phyloP scores from a whole-genome alignment of 108 stramenopile species.

The Discostella pseudostelligera region DNA sequence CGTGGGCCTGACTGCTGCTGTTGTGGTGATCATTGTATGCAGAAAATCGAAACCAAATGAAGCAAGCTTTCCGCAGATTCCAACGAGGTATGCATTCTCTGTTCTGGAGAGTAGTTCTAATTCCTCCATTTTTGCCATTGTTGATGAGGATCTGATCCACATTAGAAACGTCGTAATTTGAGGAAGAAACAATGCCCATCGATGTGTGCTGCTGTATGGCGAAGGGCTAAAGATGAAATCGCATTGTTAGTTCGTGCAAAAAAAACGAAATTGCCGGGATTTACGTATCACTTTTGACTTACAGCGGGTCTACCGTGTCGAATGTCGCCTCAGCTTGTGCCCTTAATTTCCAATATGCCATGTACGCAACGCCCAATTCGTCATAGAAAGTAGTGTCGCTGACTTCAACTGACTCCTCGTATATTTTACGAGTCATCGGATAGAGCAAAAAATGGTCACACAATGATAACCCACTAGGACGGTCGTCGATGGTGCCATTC shows the following conservation, averaged over 20 bases:
- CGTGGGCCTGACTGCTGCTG: conserved; percentile 7
- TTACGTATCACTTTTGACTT: conserved; percentile 15
- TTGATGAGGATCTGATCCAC: conserved; percentile 11
- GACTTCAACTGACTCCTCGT: conserved; percentile 11
- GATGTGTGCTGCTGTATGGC: conserved; percentile 21
- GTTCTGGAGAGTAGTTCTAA: background rate
- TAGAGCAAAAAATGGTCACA: conserved; percentile 29
- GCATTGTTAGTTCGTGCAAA: background rate
- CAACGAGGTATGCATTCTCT: background rate
- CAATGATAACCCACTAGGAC: conserved; percentile 9
- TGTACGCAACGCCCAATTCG: conserved; percentile 16
- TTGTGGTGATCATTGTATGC: conserved; percentile 11
- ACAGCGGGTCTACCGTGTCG: conserved; percentile 10
- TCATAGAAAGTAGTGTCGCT: background rate
- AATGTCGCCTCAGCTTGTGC: background rate
- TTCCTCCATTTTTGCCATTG: conserved; percentile 10
- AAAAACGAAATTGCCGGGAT: too few species aligned
- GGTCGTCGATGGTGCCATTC: background rate
- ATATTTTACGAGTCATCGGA: conserved; percentile 4
- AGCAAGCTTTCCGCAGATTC: conserved; percentile 1
- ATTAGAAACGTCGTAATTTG: conserved; percentile 15
- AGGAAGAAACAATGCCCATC: conserved; percentile 28
- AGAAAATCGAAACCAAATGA: conserved; percentile 33
- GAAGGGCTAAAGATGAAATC: background rate
- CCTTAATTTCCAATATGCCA: conserved; percentile 21